Evolutionary conservation across 169 alveolate genomes (phyloP), one percentile per base, ranked within the genome.

Genomic region (Eimeria maxima): DNA sequence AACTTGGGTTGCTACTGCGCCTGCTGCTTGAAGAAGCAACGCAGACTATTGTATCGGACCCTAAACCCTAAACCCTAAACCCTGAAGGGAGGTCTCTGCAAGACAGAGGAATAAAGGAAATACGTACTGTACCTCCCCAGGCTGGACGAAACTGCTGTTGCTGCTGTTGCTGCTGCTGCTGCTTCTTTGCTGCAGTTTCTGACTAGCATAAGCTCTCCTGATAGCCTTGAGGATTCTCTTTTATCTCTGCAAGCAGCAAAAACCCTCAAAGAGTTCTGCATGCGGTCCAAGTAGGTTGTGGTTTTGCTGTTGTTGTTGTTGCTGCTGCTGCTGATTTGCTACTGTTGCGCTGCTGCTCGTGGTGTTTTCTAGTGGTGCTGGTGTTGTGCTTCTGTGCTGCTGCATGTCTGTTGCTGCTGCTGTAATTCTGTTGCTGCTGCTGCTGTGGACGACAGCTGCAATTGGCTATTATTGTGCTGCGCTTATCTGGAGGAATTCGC

Each of bases 1-100:
- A 33, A 10, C 89, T 78, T 45, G 89, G 89, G 5, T 78, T 60
- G 89, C 89, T 78, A 6, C 27, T 78, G 38, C 89, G 89, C 27
- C 18, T 78, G 89, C 89, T 78, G 57, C 89, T 78, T 11, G 89
- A 78, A 45, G 55, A 44, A 38, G 89, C 89, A 44, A 78, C 89
- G 8, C 89, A 78, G 42, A 78, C 89, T 65, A 78, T 78, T n/a
- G 89, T 78, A 18, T 2, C 60, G 4, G 29, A 1, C 24, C 89
- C 89, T 22, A 78, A 78, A 45, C 89, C 89, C 89, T 22, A 78
- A 38, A 78, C 89, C 65, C 89, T 45, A 24, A 18, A 38, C 22
- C 65, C n/a, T 27, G 14, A 78, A 38, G 38, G 1, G 38, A 33
- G 38, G 38, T 1, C 38, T 1, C 1, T 33, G 1, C 1, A 1